Percentiles rank a stretch among this genome's conserved stretches.
Conservation (phyloP, 176 grass and related monocot genomes). For the Metroxylon sagu region DNA sequence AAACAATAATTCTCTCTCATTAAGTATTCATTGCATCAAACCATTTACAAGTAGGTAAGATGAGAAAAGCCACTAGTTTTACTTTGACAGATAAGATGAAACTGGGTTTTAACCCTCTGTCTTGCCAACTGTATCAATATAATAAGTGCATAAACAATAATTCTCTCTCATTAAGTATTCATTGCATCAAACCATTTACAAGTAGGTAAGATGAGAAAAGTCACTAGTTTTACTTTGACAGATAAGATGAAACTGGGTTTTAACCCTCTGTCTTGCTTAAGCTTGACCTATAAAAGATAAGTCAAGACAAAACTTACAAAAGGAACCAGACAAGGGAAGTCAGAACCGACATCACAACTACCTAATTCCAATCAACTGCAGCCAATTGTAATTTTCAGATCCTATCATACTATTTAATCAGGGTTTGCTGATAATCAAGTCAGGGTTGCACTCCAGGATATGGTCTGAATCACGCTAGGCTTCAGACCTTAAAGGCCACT, state of each 20-base stretch:
- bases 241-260: slow-evolving; percentile 55
- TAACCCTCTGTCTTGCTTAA: slow-evolving; percentile 34
- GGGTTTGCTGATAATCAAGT: not conserved
- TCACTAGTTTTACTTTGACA: no score
- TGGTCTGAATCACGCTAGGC: not conserved
- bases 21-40: slow-evolving; percentile 56
- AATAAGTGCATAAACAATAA: not conserved
- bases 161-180: slow-evolving; percentile 45
- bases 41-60: slow-evolving; percentile 19
- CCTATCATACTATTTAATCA: not conserved
- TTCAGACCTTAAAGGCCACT: not conserved
- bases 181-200: slow-evolving; percentile 44
- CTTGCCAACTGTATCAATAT: slow-evolving; percentile 1
- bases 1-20: slow-evolving; percentile 18
- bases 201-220: not conserved
- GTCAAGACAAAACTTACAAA: slow-evolving; percentile 58
- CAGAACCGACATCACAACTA: slow-evolving; percentile 5
- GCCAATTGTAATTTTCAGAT: not conserved
- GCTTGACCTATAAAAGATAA: slow-evolving; percentile 90
- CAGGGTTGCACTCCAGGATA: not conserved
- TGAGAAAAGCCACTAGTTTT: no score
- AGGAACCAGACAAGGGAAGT: slow-evolving; percentile 36
- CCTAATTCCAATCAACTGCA: not conserved
- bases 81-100: slow-evolving; percentile 31
- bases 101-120: slow-evolving; percentile 47